phyloP scores from a whole-genome alignment of 208 protist genomes.

The Trypanosoma rangeli region DNA sequence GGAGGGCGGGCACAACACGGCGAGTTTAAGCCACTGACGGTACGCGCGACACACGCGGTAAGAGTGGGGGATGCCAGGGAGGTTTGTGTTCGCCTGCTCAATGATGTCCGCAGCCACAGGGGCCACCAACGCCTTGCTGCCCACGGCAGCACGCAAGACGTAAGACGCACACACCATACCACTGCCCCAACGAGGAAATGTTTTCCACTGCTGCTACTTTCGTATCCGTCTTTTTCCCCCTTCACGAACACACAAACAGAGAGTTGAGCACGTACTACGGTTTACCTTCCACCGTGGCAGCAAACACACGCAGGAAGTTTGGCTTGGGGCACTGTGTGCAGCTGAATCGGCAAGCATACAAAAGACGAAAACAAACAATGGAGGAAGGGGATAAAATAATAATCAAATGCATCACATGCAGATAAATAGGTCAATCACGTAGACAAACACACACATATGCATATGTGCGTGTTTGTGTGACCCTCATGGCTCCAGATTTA shows the following conservation, averaged over 20 bases:
- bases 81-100: slow-evolving; percentile 65
- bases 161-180: background rate
- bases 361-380: background rate
- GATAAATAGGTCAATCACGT: slow-evolving; percentile 19
- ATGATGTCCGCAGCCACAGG: slow-evolving; percentile 47
- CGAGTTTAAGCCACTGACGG: slow-evolving; percentile 87
- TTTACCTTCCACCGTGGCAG: background rate
- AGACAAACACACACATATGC: background rate
- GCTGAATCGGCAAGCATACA: background rate
- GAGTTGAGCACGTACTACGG: background rate
- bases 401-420: slow-evolving; percentile 17
- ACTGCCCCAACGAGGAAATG: background rate
- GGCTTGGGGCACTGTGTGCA: background rate
- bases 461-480: background rate
- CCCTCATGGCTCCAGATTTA: background rate
- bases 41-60: slow-evolving; percentile 79
- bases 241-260: slow-evolving; percentile 2
- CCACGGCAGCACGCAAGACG: slow-evolving; percentile 35
- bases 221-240: background rate
- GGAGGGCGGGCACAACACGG: slow-evolving; percentile 76
- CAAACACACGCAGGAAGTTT: background rate
- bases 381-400: slow-evolving; percentile 13
- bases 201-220: background rate
- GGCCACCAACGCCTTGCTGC: slow-evolving; percentile 57
- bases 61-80: slow-evolving; percentile 74